Evolutionary conservation across 108 stramenopile genomes (phyloP), one percentile per base, ranked within the genome.

Genomic region (Ochromonas danica): DNA sequence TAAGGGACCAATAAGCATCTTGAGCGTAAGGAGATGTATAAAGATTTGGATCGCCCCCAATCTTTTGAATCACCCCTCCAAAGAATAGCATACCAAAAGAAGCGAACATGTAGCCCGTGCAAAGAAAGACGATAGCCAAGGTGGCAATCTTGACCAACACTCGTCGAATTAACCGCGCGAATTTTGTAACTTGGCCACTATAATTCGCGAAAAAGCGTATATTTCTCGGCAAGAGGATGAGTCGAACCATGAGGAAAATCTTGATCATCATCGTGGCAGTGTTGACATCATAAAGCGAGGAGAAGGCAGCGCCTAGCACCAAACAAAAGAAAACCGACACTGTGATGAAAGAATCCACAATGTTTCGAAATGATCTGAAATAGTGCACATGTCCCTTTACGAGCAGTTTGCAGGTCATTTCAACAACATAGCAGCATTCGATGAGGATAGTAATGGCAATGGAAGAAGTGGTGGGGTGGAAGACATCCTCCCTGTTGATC

Each of bases 101-200:
- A 10, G 72, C 72, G 31, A 75, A 75, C 40, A 41, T 14, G 63
- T 67, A 67, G 30, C 63, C 63, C 31, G 63, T 31, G 31, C 63
- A 67, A 6, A 67, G 6, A 25, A 67, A 67, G 17, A 67, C 31
- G 63, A 67, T 67, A 25, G 14, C 31, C 31, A 67, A 36, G 3
- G 63, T 67, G 33, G 25, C 3, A 6, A 36, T 67, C 31, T 67
- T 67, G 14, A 25, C 25, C 30, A 67, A 67, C 10, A 67, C 31
- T 28, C 63, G 17, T 6, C 63, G 63, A 6, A 67, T 28, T 6
- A 67, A 10, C 14, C 63, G 63, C 3, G 33, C 25, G 3, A 67
- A 10, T 36, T 28, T 36, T 35, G 31, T 67, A 22, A 6, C 45
- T n/a, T n/a, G n/a, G n/a, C 6, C 45, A 14, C 45, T 51, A 6